These are phyloP conservation scores for Alternaria ventricosa DNA, from an alignment of 2,329 filamentous ascomycete species.

Conservation along the genomic window DNA sequence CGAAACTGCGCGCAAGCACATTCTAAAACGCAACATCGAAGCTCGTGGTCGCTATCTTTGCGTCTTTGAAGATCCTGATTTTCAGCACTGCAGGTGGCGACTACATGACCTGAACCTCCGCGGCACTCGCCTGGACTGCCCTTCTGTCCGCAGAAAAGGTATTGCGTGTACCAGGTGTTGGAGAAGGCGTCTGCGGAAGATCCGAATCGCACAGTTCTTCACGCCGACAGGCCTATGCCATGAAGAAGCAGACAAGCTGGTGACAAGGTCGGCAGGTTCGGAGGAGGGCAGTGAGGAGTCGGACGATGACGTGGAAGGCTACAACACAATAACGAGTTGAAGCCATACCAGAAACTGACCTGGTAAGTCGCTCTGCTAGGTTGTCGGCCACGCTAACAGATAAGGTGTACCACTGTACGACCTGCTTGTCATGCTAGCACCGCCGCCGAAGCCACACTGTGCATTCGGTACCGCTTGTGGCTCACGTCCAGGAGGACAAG, in stretches of 20 bases:
- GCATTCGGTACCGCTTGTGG: constrained; percentile 29
- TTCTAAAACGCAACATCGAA: constrained; percentile 32
- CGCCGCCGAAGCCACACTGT: constrained; percentile 27
- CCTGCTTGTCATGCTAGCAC: constrained; percentile 22
- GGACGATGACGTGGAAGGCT: constrained; percentile 35
- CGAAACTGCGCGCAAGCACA: constrained; percentile 27
- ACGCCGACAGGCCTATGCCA: constrained; percentile 37
- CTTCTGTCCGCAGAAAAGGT: constrained; percentile 28
- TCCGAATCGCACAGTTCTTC: constrained; percentile 33
- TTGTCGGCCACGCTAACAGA: constrained; percentile 1
- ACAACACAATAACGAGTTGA: constrained; percentile 24
- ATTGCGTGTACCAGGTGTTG: constrained; percentile 34
- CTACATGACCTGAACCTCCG: constrained; percentile 32
- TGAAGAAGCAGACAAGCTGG: constrained; percentile 32
- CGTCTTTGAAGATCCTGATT: constrained; percentile 34
- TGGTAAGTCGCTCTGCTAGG: constrained; percentile 2
- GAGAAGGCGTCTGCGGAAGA: constrained; percentile 30
- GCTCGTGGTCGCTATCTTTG: constrained; percentile 30
- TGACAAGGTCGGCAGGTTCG: constrained; percentile 22
- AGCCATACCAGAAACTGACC: not conserved
- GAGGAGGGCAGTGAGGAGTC: constrained; percentile 22
- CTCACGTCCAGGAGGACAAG: constrained; percentile 25
- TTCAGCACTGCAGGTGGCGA: constrained; percentile 34
- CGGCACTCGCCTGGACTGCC: constrained; percentile 26
- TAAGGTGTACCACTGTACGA: not conserved